Conservation (phyloP, 495 filamentous ascomycete species). For the Xylaria intraflava region DNA sequence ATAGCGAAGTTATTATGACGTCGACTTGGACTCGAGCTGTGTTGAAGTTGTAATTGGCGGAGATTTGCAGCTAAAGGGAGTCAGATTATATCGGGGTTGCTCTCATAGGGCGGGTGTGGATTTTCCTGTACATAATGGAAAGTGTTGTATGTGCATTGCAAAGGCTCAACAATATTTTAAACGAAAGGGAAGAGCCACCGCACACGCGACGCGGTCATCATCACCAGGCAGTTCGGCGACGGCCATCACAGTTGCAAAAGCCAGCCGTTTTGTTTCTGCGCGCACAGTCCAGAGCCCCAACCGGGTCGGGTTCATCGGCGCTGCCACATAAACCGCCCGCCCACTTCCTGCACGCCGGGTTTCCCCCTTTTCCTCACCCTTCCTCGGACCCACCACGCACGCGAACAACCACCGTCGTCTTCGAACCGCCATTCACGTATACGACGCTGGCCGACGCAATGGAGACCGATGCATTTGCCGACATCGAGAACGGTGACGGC, state of each 20-base stretch:
- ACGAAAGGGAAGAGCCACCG: not conserved
- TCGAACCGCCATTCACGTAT: not conserved
- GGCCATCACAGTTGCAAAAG: not conserved
- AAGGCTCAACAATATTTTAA: no score
- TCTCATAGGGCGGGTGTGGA: not conserved
- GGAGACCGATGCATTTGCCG: not conserved
- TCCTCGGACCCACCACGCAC: not conserved
- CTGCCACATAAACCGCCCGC: not conserved
- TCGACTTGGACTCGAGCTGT: no score
- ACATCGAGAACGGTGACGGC: not conserved
- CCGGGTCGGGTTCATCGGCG: not conserved
- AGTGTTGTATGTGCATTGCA: no score
- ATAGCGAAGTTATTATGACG: no score
- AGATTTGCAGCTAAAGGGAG: no score
- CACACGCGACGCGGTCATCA: not conserved
- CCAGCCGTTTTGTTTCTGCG: not conserved
- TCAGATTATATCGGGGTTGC: no score
- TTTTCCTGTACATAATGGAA: not conserved
- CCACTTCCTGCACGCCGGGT: not conserved
- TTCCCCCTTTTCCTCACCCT: not conserved
- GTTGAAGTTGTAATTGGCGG: no score
- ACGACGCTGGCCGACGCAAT: not conserved
- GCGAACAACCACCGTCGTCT: no score
- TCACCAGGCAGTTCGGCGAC: not conserved
- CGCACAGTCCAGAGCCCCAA: not conserved